phyloP scores from a whole-genome alignment of 83 land plant species.

The Picea mariana region DNA sequence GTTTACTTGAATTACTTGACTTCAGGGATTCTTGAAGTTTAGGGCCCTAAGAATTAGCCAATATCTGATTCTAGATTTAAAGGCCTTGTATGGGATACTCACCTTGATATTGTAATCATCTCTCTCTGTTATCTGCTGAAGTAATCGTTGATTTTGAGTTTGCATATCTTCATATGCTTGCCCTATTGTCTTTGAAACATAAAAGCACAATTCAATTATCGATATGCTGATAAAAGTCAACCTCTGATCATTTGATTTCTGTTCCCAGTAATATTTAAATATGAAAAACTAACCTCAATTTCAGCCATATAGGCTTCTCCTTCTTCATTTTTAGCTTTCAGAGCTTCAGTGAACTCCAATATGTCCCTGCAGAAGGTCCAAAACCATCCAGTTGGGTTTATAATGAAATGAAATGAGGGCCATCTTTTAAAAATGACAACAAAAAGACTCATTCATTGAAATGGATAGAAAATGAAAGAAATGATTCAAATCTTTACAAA shows the following conservation, averaged over 20 bases:
- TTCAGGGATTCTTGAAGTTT: too few species aligned
- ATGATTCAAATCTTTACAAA: too few species aligned
- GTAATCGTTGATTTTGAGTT: conserved; percentile 79
- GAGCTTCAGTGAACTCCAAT: conserved; percentile 76
- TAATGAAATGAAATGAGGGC: too few species aligned
- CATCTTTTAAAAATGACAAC: background rate
- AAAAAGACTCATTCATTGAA: too few species aligned
- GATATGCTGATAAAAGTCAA: conserved; percentile 48
- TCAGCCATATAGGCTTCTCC: conserved; percentile 85
- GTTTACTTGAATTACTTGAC: too few species aligned
- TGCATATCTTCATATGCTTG: conserved; percentile 99
- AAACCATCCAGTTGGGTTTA: too few species aligned
- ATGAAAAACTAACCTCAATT: conserved; percentile 61
- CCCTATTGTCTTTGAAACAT: too few species aligned
- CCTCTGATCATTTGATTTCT: background rate
- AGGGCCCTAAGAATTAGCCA: too few species aligned
- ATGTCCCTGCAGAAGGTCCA: conserved; percentile 46
- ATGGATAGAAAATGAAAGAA: too few species aligned
- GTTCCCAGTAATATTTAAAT: background rate
- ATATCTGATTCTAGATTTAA: too few species aligned
- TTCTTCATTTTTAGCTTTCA: conserved; percentile 80
- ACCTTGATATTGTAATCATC: conserved; percentile 98
- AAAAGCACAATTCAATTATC: too few species aligned
- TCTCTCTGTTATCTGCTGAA: conserved; percentile 84
- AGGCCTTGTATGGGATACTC: too few species aligned